Evolutionary conservation across 1,284 basidiomycete species (phyloP).

Genomic region (Puccinia novopanici): DNA sequence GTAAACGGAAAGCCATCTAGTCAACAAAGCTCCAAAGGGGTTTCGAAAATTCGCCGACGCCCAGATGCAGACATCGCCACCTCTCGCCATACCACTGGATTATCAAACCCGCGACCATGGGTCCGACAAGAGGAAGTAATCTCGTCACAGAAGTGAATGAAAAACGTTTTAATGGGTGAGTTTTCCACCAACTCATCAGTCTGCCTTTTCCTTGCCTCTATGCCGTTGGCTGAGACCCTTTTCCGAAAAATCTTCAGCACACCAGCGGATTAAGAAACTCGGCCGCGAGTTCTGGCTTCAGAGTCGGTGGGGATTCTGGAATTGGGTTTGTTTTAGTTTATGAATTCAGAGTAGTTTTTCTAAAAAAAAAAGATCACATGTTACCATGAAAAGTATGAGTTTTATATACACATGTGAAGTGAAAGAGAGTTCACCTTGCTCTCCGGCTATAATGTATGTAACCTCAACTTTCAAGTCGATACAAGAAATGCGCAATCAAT

Average conservation of each 20-base stretch:
- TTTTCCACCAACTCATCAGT: neutral
- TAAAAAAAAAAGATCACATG: slow-evolving; percentile 9
- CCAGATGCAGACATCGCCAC: neutral
- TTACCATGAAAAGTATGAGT: neutral
- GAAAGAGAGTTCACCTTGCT: neutral
- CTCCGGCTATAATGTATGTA: neutral
- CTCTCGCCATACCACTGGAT: slow-evolving; percentile 13
- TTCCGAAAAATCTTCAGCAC: neutral
- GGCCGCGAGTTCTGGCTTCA: neutral
- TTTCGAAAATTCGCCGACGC: slow-evolving; percentile 11
- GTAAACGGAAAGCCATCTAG: neutral
- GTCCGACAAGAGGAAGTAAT: slow-evolving; percentile 21
- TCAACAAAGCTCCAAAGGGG: neutral
- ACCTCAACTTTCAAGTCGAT: neutral
- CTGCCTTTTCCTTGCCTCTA: neutral
- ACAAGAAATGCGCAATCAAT: neutral
- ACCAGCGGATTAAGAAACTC: neutral
- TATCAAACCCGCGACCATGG: slow-evolving; percentile 27
- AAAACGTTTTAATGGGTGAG: neutral
- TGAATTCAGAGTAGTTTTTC: neutral
- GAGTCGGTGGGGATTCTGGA: slow-evolving; percentile 1
- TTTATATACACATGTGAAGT: neutral
- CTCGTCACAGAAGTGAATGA: slow-evolving; percentile 14
- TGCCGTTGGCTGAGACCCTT: no score
- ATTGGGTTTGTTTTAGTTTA: slow-evolving; percentile 21